phyloP scores from a whole-genome alignment of 768 basidiomycete genomes.

The Mycena epipterygia region DNA sequence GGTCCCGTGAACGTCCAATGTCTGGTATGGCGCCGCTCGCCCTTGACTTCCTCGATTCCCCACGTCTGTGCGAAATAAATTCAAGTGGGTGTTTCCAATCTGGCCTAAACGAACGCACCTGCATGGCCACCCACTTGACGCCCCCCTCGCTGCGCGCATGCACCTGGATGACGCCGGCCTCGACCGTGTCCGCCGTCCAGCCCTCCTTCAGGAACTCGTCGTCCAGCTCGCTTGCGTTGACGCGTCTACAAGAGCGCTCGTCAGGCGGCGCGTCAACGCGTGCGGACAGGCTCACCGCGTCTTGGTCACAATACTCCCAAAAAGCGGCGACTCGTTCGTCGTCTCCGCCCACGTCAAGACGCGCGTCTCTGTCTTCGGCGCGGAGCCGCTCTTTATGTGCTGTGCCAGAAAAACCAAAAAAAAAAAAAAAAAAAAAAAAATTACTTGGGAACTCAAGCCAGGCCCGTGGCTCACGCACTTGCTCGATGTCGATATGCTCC shows the following conservation, averaged over 20 bases:
- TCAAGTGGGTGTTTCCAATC: constrained; percentile 57
- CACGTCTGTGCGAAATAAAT: constrained; percentile 55
- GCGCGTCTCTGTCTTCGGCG: neutral
- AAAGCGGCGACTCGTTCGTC: neutral
- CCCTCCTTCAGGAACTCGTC: too few relatives aligned
- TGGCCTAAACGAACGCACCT: too few relatives aligned
- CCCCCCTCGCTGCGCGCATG: constrained; percentile 69
- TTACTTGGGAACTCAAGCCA: too few relatives aligned
- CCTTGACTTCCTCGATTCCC: constrained; percentile 75
- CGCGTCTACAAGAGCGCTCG: too few relatives aligned
- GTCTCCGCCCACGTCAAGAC: neutral
- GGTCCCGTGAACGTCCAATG: constrained; percentile 75
- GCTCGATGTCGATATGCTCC: too few relatives aligned
- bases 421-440: too few relatives aligned
- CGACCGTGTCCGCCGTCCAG: constrained; percentile 51
- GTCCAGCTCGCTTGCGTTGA: too few relatives aligned
- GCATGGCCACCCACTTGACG: constrained; percentile 77
- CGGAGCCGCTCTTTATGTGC: too few relatives aligned
- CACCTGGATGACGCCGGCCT: constrained; percentile 58
- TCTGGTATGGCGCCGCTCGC: constrained; percentile 70
- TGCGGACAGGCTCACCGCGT: neutral
- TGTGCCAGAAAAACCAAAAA: too few relatives aligned
- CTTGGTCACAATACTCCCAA: neutral
- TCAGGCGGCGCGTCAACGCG: too few relatives aligned
- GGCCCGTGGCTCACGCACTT: too few relatives aligned